Evolutionary conservation across 352 stramenopile species (phyloP).

Genomic region (Phytophthora kernoviae): DNA sequence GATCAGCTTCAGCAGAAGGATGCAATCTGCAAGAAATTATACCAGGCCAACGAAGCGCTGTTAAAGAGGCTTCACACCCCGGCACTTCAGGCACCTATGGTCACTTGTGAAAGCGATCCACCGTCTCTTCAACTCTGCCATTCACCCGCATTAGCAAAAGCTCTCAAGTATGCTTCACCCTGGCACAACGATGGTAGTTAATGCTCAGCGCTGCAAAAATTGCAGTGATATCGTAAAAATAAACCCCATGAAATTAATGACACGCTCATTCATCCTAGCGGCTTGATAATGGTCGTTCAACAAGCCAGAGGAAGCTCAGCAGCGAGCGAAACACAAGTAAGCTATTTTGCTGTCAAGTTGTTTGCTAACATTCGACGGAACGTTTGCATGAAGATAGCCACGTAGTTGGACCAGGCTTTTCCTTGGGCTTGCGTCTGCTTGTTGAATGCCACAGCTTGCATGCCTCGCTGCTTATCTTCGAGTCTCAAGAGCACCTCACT

Average conservation of each 20-base stretch:
- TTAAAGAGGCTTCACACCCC: constrained; percentile 44
- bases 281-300: background rate
- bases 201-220: background rate
- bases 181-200: constrained; percentile 5
- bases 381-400: constrained; percentile 19
- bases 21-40: constrained; percentile 60
- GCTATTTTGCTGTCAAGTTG: constrained; percentile 20
- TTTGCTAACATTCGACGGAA: constrained; percentile 28
- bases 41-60: constrained; percentile 67
- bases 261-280: too few species aligned
- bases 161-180: background rate
- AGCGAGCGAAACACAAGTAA: background rate
- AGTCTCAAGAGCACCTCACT: constrained; percentile 21
- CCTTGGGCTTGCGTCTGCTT: constrained; percentile 6
- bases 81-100: constrained; percentile 10
- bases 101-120: constrained; percentile 5
- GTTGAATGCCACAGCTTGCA: background rate
- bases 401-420: constrained; percentile 25
- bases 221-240: constrained; percentile 23
- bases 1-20: constrained; percentile 58
- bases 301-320: constrained; percentile 12
- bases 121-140: constrained; percentile 2
- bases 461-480: constrained; percentile 13
- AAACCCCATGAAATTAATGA: constrained; percentile 14
- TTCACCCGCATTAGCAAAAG: constrained; percentile 8